phyloP scores from a whole-genome alignment of 257 asterid genomes.

The Fraxinus cuspidata region DNA sequence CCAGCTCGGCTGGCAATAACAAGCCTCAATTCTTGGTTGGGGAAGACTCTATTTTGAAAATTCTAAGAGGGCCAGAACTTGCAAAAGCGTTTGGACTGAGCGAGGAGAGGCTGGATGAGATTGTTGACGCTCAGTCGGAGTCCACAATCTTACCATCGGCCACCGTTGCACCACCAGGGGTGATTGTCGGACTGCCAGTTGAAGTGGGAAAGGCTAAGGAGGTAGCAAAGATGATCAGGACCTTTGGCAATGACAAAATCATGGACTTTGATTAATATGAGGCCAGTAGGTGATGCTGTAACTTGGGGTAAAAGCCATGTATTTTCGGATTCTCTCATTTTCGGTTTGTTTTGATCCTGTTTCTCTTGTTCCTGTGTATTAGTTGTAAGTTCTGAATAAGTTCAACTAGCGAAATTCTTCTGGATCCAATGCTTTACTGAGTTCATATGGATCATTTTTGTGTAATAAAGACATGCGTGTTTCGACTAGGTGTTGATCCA shows the following conservation, averaged over 20 bases:
- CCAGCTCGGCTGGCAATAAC: conserved; percentile 64
- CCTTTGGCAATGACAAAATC: neutral
- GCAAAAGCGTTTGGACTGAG: conserved; percentile 73
- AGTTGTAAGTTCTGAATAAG: neutral
- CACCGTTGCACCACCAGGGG: conserved; percentile 46
- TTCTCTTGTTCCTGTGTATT: neutral
- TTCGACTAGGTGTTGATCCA: too few species aligned
- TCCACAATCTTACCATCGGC: conserved; percentile 59
- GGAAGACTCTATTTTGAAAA: conserved; percentile 51
- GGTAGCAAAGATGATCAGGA: neutral
- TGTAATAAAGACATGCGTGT: too few species aligned
- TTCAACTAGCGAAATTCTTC: neutral
- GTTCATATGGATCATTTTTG: too few species aligned
- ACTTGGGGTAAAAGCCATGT: neutral
- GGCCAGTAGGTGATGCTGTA: neutral
- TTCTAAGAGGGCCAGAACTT: conserved; percentile 60
- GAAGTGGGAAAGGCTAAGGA: neutral
- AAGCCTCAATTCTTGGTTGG: conserved; percentile 84
- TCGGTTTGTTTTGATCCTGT: neutral
- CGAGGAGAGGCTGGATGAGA: conserved; percentile 45
- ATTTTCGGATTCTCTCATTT: neutral
- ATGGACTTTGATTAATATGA: neutral
- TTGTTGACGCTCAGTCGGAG: conserved; percentile 53
- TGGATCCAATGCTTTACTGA: neutral
- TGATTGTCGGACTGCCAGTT: neutral